These are phyloP conservation scores for Xylaria sp. DNA, from an alignment of 2,329 filamentous ascomycete genomes.

Conservation along the genomic window DNA sequence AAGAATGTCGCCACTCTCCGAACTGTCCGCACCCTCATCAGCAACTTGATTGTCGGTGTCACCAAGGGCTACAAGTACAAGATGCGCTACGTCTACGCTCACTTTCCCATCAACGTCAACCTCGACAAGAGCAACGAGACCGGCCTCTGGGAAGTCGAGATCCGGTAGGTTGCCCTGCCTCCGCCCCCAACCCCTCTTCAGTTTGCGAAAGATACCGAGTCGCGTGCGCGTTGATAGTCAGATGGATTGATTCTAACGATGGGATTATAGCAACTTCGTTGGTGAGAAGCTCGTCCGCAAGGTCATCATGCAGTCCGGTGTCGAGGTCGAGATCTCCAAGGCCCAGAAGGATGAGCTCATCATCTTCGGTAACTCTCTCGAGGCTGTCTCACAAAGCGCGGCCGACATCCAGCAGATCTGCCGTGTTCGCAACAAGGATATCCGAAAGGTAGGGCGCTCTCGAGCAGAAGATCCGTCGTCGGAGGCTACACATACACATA, in stretches of 20 bases:
- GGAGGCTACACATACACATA: neutral
- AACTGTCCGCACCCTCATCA: conserved; percentile 95
- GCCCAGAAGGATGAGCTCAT: conserved; percentile 97
- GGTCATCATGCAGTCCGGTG: conserved; percentile 82
- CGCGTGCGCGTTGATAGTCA: conserved; percentile 10
- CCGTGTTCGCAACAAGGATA: conserved; percentile 99
- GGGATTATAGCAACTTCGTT: conserved; percentile 76
- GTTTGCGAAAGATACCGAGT: conserved; percentile 1
- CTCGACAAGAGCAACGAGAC: conserved; percentile 93
- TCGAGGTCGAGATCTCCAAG: conserved; percentile 84
- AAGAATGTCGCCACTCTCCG: conserved; percentile 98
- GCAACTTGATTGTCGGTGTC: conserved; percentile 97
- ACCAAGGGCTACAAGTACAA: conserved; percentile 99
- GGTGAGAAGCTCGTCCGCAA: conserved; percentile 98
- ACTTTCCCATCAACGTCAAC: conserved; percentile 99
- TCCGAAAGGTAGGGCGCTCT: conserved; percentile 75
- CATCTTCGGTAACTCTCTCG: conserved; percentile 88
- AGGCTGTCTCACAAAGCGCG: conserved; percentile 94
- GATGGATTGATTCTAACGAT: conserved; percentile 29
- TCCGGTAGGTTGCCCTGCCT: conserved; percentile 63
- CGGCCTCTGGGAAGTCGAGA: conserved; percentile 86
- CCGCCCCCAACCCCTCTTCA: neutral
- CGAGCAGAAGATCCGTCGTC: neutral
- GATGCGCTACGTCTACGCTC: conserved; percentile 99
- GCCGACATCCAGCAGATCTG: conserved; percentile 99